These are phyloP conservation scores for Westerdykella ornata DNA, from an alignment of 2,329 filamentous ascomycete species.

Conservation along the genomic window DNA sequence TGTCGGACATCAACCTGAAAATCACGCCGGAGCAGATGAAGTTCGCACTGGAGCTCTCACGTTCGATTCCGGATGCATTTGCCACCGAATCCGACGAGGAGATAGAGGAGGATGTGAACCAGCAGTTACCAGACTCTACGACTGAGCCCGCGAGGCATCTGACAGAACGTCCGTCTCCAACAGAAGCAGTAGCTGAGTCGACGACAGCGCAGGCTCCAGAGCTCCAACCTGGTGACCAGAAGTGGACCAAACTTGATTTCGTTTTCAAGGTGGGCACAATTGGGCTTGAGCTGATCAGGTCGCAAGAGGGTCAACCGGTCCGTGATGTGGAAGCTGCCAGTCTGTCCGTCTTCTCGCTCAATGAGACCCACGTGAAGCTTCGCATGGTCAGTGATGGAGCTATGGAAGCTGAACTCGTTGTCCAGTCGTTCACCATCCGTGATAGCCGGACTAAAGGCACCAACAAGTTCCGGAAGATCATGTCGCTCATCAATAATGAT, in stretches of 20 bases:
- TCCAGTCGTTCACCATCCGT: constrained; percentile 89
- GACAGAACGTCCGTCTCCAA: constrained; percentile 33
- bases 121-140: constrained; percentile 59
- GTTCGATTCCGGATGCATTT: constrained; percentile 82
- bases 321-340: constrained; percentile 71
- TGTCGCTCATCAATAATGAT: constrained; percentile 91
- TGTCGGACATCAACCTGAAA: constrained; percentile 88
- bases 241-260: constrained; percentile 90
- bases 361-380: constrained; percentile 85
- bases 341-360: constrained; percentile 86
- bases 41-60: constrained; percentile 79
- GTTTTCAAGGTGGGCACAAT: constrained; percentile 84
- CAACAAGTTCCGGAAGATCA: constrained; percentile 96
- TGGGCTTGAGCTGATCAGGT: constrained; percentile 78
- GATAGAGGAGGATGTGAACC: constrained; percentile 62
- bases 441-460: constrained; percentile 84
- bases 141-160: constrained; percentile 45
- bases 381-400: constrained; percentile 89
- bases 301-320: constrained; percentile 68
- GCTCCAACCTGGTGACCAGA: constrained; percentile 59
- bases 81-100: constrained; percentile 63
- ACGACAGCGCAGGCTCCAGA: constrained; percentile 54
- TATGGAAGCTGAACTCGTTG: constrained; percentile 84
- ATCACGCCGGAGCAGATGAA: constrained; percentile 88
- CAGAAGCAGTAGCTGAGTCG: constrained; percentile 42